Conservation (phyloP, 2,329 filamentous ascomycete species). For the Pyrenochaeta sp. region DNA sequence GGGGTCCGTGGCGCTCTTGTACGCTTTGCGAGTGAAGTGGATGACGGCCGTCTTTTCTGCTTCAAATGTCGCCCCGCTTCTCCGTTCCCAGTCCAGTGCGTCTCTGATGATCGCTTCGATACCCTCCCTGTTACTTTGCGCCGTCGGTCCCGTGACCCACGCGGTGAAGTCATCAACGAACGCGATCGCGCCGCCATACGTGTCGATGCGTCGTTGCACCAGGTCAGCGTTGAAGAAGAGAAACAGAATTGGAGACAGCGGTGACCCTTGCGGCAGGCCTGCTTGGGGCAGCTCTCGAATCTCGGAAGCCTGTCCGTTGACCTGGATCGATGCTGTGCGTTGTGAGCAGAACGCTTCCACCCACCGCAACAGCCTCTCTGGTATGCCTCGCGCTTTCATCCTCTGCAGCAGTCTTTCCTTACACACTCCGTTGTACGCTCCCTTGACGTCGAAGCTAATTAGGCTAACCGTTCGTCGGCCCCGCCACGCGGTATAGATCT, state of each 20-base stretch:
- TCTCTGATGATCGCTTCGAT: constrained; percentile 20
- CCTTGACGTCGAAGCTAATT: constrained; percentile 14
- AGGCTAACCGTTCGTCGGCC: constrained; percentile 5
- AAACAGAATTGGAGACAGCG: constrained; percentile 23
- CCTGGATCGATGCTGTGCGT: constrained; percentile 15
- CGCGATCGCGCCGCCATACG: constrained; percentile 22
- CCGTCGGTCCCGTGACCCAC: constrained; percentile 23
- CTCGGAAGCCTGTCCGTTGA: constrained; percentile 14
- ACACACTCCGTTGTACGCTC: constrained; percentile 19
- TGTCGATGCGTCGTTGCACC: constrained; percentile 19
- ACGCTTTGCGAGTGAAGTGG: constrained; percentile 42
- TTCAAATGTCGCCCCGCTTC: constrained; percentile 43
- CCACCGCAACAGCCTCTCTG: constrained; percentile 23
- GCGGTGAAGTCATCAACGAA: constrained; percentile 39
- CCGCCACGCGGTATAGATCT: constrained; percentile 6
- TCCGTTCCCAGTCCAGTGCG: constrained; percentile 31
- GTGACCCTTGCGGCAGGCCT: constrained; percentile 21
- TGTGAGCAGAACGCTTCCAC: constrained; percentile 38
- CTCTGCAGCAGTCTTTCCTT: too few relatives aligned
- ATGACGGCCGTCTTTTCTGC: constrained; percentile 45
- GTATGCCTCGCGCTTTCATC: too few relatives aligned
- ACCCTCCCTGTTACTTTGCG: constrained; percentile 18
- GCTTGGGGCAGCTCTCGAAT: constrained; percentile 13
- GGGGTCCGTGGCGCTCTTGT: constrained; percentile 16
- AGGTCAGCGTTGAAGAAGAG: constrained; percentile 32